Percentiles rank a stretch among this genome's conserved stretches.
Conservation (phyloP, 208 protist genomes). For the Trypanosoma melophagium region DNA sequence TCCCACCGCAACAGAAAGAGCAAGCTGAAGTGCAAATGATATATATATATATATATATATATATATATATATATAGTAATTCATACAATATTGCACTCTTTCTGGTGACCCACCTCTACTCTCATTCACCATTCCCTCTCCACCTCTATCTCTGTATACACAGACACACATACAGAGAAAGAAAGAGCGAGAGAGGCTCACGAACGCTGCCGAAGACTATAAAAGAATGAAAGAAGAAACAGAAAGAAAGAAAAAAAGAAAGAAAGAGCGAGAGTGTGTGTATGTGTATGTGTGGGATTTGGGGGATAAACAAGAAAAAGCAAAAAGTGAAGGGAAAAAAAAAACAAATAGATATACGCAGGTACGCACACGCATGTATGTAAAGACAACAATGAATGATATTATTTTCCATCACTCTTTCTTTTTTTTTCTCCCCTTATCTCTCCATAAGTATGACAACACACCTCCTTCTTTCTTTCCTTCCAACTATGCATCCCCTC, state of each 20-base stretch:
- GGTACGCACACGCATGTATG: background rate
- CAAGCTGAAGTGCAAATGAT: no score
- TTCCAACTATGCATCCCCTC: no score
- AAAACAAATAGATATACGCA: constrained; percentile 4
- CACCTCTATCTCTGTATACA: background rate
- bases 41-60: no score
- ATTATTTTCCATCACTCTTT: background rate
- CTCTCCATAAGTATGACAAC: background rate
- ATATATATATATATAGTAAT: no score
- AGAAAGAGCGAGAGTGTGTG: background rate
- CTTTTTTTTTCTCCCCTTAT: background rate
- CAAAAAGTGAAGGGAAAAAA: background rate
- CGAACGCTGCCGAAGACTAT: background rate
- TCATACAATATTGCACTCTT: no score
- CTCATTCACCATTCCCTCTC: constrained; percentile 1
- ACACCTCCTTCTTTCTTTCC: no score
- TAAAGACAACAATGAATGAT: background rate
- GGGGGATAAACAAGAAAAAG: background rate
- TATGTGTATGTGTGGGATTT: no score
- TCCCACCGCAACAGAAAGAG: no score
- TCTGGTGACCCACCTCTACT: background rate
- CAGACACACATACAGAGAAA: background rate
- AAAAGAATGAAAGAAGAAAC: background rate
- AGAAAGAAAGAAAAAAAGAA: background rate
- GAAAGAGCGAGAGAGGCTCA: no score